These are phyloP conservation scores for Phialocephala subalpina DNA, from an alignment of 2,329 filamentous ascomycete species.

Conservation along the genomic window DNA sequence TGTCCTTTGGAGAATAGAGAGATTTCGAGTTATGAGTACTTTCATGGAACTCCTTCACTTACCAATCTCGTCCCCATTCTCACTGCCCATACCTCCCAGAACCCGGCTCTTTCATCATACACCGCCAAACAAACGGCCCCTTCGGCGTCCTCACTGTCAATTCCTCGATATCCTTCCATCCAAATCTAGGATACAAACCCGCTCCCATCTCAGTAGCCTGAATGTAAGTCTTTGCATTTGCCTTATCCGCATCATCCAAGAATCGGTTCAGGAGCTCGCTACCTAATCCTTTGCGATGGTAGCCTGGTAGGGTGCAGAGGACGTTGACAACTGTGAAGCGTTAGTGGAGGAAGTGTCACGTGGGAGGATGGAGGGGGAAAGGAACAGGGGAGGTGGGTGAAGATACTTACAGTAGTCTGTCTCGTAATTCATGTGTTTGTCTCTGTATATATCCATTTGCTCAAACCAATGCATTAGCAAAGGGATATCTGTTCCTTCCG, in stretches of 20 bases:
- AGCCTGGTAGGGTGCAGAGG: neutral
- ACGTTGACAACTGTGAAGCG: neutral
- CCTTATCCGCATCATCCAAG: conserved; percentile 6
- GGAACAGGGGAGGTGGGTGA: neutral
- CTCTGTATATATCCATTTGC: neutral
- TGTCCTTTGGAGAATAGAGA: too few relatives aligned
- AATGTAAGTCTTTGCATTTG: conserved; percentile 6
- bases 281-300: neutral
- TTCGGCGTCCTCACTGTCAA: conserved; percentile 1
- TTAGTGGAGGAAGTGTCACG: neutral
- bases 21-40: too few relatives aligned
- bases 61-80: neutral
- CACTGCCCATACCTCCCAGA: neutral
- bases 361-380: neutral
- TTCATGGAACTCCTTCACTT: too few relatives aligned
- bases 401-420: neutral
- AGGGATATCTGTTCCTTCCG: conserved; percentile 2
- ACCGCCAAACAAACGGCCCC: neutral
- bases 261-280: neutral
- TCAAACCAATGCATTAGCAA: conserved; percentile 9
- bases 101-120: conserved; percentile 11
- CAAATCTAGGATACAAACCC: conserved; percentile 4
- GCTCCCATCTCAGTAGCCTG: conserved; percentile 11
- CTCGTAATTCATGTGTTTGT: conserved; percentile 14
- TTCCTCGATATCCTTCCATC: conserved; percentile 9